Base-by-base conservation (phyloP, 805 yeast species). In the Spathaspora girioi region DNA sequence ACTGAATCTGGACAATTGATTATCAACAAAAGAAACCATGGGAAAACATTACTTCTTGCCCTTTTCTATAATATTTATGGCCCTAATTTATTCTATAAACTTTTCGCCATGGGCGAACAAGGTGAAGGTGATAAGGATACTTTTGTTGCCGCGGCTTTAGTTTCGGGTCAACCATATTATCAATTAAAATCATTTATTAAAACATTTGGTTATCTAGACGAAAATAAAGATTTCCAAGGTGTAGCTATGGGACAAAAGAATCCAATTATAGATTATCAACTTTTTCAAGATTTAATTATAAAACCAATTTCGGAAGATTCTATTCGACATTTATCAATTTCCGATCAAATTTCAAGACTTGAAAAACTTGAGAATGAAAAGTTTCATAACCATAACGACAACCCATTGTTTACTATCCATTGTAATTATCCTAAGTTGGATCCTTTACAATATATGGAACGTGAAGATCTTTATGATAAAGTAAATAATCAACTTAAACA, bases 1-100 rank as follows among this genome's bases (percentile, higher is more conserved):
- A 76, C 88, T 2, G 91, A 86, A 66, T 79, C 87, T 1, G 92
- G 91, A 2, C 88, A 86, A 61, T 60, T 86, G 50, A 60, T 83
- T 48, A 73, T 86, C 46, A 78, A 81, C 58, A 86, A 84, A 64
- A 69, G 67, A 38, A 71, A 76, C 1, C 91, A 86, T 61, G 79
- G 80, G 46, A 69, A 71, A 57, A 78, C 86, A 2, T 67, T 86
- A 48, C 68, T 86, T 54, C 68, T 86, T 46, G 77, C 89, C 0
- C 64, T 83, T 38, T 86, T 84, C 65, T 86, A 86, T 66, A 86
- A 86, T 59, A 69, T 81, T 49, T 80, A 76, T 61, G 90, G 90
- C 0, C 86, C 85, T 31, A 67, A 75, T 8, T 71, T 77, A 50
- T 85, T 77, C 62, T 85, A 83, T 61, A 82, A 82, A 2, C 68